Percentiles rank a stretch among this genome's conserved stretches.
phyloP scores from a whole-genome alignment of 2,329 filamentous ascomycete species.

The Pyrenochaeta sp. region DNA sequence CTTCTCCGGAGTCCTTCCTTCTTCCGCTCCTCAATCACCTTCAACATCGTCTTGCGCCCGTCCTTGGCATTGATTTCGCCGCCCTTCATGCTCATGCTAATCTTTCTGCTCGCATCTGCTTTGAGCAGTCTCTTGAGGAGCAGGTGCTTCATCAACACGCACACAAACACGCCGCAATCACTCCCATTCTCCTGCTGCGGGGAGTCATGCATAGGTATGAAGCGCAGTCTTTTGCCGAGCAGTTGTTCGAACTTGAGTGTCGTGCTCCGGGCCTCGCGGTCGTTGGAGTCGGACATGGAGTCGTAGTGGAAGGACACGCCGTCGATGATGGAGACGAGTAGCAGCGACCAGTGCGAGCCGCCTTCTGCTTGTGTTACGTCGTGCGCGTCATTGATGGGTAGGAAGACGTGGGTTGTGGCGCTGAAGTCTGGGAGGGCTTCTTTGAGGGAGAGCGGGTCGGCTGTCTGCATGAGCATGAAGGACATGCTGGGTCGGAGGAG shows the following conservation, averaged over 20 bases:
- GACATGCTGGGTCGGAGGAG: constrained; percentile 93
- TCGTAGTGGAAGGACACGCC: constrained; percentile 97
- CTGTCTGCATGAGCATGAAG: constrained; percentile 83
- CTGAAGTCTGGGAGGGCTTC: constrained; percentile 82
- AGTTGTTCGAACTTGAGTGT: constrained; percentile 73
- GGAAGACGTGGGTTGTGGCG: constrained; percentile 87
- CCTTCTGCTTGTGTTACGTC: constrained; percentile 83
- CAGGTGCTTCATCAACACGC: constrained; percentile 93
- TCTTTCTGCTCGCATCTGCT: constrained; percentile 82
- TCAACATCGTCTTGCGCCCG: constrained; percentile 88
- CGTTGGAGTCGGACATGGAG: constrained; percentile 78
- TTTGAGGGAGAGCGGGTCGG: constrained; percentile 62
- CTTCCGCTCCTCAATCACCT: constrained; percentile 83
- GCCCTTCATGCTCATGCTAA: constrained; percentile 91
- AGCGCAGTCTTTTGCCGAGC: constrained; percentile 71
- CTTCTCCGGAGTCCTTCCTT: constrained; percentile 86
- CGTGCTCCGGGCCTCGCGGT: constrained; percentile 73
- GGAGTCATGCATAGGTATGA: constrained; percentile 82
- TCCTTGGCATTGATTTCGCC: constrained; percentile 81
- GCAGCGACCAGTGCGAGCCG: constrained; percentile 92
- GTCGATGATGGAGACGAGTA: constrained; percentile 88
- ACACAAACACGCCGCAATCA: constrained; percentile 96
- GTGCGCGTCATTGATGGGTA: constrained; percentile 92
- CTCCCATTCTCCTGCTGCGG: constrained; percentile 92
- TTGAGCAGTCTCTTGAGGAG: constrained; percentile 81